Base-by-base conservation (phyloP, 2,329 filamentous ascomycete species). In the Sarocladiaceae sp. region DNA sequence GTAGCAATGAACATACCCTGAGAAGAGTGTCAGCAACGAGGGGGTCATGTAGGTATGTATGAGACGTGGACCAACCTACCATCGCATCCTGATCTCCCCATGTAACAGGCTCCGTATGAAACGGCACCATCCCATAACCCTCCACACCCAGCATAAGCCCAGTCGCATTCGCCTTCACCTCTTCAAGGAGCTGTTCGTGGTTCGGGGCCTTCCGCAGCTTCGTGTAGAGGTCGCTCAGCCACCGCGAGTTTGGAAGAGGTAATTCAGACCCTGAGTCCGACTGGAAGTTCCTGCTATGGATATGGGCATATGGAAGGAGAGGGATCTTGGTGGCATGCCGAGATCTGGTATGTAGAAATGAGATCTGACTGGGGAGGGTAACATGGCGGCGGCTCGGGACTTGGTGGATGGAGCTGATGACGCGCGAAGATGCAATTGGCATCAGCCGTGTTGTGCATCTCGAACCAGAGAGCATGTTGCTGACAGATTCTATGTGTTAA, bases 11-110 rank as follows among this genome's bases (percentile, higher is more conserved):
- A 20, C 33, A 20, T 35, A 35, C 33, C 33, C 33, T 35, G 33
- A 9, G 15, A 15, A 21, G n/a, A 19, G n/a, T 19, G 15, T 35
- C 33, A 35, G 18, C 21, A 6, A 18, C 10, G 6, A 5, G 11
- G 4, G 4, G 34, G 4, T 24, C n/a, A 9, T 24, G 3, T 10
- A 6, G 21, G 4, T 6, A 13, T 6, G 6, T 13, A 9, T 19
- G 6, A 19, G 10, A 21, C 11, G n/a, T n/a, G n/a, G n/a, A n/a
- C n/a, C 4, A n/a, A 18, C 37, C 29, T 15, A 41, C 37, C 37
- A 41, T 41, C 9, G 37, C 37, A 41, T 41, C 37, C 37, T 27
- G 26, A 29, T 41, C 37, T 16, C 37, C 37, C 37, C 37, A 41
- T 3, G 37, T 41, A 23, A 41, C 37, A 5, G 37, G 37, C 15